Conservation (phyloP, 768 basidiomycete genomes). For the Trametes punicea region DNA sequence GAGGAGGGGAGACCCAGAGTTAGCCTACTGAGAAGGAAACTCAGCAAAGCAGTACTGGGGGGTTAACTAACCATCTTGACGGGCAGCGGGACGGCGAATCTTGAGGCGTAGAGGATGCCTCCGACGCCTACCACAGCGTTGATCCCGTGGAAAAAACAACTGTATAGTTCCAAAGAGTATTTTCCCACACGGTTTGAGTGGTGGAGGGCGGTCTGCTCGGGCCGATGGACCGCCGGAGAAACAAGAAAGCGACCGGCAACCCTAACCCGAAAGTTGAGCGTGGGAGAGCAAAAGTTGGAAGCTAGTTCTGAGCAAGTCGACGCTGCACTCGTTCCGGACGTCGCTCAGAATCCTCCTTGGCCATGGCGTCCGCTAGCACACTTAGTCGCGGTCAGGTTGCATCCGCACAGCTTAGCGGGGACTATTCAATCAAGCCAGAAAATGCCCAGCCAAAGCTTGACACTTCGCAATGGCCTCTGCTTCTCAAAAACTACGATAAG, state of each 20-base stretch:
- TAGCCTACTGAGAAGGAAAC: slow-evolving; percentile 90
- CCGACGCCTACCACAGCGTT: slow-evolving; percentile 5
- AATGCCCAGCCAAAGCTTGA: slow-evolving; percentile 71
- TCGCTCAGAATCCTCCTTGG: slow-evolving; percentile 5
- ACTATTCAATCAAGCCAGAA: slow-evolving; percentile 83
- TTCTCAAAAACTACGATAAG: slow-evolving; percentile 99
- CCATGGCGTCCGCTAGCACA: slow-evolving; percentile 43
- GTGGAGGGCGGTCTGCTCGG: not conserved
- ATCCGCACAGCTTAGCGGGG: slow-evolving; percentile 68
- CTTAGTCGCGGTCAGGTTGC: slow-evolving; percentile 68
- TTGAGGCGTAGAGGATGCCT: slow-evolving; percentile 28
- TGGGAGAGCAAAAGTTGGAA: slow-evolving; percentile 15
- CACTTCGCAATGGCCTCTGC: slow-evolving; percentile 96
- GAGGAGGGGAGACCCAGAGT: slow-evolving; percentile 40
- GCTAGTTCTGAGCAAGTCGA: not conserved
- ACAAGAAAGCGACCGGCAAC: not conserved
- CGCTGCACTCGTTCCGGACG: not conserved
- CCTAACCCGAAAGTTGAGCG: slow-evolving; percentile 10
- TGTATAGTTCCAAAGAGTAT: slow-evolving; percentile 45
- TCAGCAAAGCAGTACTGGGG: slow-evolving; percentile 82
- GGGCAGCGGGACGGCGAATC: slow-evolving; percentile 18
- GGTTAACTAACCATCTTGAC: slow-evolving; percentile 66
- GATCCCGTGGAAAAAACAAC: slow-evolving; percentile 30
- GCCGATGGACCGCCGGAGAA: not conserved
- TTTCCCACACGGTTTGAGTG: slow-evolving; percentile 25